Evolutionary conservation across 352 stramenopile species (phyloP).

Genomic region (Phytophthora ohioensis): DNA sequence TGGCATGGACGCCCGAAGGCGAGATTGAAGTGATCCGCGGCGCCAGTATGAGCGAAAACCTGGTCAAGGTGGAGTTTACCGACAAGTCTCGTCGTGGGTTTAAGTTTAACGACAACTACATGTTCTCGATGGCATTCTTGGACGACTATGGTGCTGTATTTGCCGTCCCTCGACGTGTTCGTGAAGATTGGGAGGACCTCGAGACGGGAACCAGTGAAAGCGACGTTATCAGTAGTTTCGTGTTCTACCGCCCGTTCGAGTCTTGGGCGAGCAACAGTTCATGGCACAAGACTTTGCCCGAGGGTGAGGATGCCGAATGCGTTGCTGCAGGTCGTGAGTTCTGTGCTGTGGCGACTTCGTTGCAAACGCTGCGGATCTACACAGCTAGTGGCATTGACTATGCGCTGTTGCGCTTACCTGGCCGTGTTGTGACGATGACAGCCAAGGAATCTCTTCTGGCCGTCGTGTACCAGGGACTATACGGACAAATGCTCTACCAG

Average conservation of each 20-base stretch:
- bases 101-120: conserved; percentile 89
- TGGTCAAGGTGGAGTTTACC: conserved; percentile 83
- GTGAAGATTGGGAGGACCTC: conserved; percentile 75
- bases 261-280: conserved; percentile 85
- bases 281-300: conserved; percentile 76
- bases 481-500: conserved; percentile 61
- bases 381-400: conserved; percentile 74
- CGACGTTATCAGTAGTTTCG: conserved; percentile 71
- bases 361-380: conserved; percentile 80
- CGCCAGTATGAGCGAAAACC: conserved; percentile 71
- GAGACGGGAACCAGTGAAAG: conserved; percentile 39
- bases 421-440: conserved; percentile 79
- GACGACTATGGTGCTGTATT: conserved; percentile 83
- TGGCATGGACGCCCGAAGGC: conserved; percentile 78
- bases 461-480: conserved; percentile 70
- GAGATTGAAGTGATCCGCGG: conserved; percentile 85
- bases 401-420: conserved; percentile 64
- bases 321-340: conserved; percentile 70
- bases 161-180: conserved; percentile 62
- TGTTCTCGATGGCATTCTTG: conserved; percentile 80
- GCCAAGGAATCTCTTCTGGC: conserved; percentile 62
- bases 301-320: conserved; percentile 78
- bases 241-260: conserved; percentile 89
- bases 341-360: conserved; percentile 78
- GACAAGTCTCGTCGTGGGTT: conserved; percentile 87